Evolutionary conservation across 192 early-diverging fungal species (phyloP).

Genomic region (Jimgerdemannia lactiflua): DNA sequence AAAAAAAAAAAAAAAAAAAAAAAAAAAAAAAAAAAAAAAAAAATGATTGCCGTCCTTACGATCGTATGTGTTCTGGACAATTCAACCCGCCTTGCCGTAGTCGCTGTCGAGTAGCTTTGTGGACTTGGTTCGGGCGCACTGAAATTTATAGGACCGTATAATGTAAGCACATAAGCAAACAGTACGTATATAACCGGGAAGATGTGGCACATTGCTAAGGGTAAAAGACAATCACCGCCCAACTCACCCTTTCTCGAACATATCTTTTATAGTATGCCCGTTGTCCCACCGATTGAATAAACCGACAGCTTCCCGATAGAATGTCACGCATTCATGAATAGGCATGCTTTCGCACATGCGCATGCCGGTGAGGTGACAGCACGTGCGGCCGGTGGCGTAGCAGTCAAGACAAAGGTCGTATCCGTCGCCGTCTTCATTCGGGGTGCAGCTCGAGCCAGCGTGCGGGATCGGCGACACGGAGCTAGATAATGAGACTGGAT

Average conservation of each 20-base stretch:
- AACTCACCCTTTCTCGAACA: neutral
- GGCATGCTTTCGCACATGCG: slow-evolving; percentile 8
- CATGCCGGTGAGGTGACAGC: slow-evolving; percentile 8
- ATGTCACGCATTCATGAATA: neutral
- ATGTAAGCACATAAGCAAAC: no score
- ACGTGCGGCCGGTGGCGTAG: slow-evolving; percentile 17
- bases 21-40: neutral
- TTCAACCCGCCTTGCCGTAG: neutral
- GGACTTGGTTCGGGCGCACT: neutral
- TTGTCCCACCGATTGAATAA: neutral
- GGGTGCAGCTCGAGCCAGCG: neutral
- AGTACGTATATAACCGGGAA: no score
- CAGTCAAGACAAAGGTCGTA: slow-evolving; percentile 24
- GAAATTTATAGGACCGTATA: neutral
- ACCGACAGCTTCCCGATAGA: neutral
- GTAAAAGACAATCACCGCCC: neutral
- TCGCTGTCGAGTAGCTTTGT: neutral
- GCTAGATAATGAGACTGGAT: no score
- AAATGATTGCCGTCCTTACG: neutral
- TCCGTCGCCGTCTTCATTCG: neutral
- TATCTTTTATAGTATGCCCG: neutral
- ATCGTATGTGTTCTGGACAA: neutral
- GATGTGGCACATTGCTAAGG: no score
- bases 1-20: neutral
- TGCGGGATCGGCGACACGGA: neutral